Percentiles rank a stretch among this genome's conserved stretches.
These are phyloP conservation scores for Penicillium canariense DNA, from an alignment of 495 filamentous ascomycete genomes.

Conservation along the genomic window DNA sequence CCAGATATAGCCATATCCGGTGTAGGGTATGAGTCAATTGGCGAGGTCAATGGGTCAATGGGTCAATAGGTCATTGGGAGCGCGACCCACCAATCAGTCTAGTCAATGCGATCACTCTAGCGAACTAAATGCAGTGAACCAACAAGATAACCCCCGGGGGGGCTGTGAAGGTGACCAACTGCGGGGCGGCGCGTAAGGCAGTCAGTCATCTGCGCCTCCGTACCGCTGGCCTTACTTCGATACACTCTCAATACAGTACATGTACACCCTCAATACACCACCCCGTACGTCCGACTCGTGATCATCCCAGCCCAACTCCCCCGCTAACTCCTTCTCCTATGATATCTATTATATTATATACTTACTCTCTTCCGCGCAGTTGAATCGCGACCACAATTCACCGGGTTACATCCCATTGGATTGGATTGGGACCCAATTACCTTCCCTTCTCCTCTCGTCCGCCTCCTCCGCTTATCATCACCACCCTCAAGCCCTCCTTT, in stretches of 20 bases:
- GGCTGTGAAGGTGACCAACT: conserved; percentile 7
- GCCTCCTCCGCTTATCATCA: neutral
- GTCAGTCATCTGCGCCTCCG: neutral
- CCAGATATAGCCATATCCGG: no score
- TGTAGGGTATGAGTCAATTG: neutral
- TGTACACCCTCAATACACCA: neutral
- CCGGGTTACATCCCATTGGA: no score
- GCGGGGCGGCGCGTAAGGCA: conserved; percentile 15
- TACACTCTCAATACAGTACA: neutral
- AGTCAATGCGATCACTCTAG: neutral
- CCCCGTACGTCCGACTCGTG: neutral
- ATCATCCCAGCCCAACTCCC: neutral
- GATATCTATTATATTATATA: no score
- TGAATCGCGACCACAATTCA: no score
- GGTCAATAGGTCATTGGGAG: neutral
- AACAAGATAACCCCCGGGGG: no score
- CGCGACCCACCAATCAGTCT: neutral
- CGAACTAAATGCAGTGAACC: no score
- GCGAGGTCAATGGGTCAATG: neutral
- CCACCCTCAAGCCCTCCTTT: neutral
- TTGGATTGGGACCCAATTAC: neutral
- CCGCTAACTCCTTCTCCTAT: neutral
- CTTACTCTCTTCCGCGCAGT: neutral
- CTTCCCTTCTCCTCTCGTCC: neutral
- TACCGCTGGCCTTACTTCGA: neutral